Evolutionary conservation across 768 basidiomycete species (phyloP).

Genomic region (Suillus hirtellus): DNA sequence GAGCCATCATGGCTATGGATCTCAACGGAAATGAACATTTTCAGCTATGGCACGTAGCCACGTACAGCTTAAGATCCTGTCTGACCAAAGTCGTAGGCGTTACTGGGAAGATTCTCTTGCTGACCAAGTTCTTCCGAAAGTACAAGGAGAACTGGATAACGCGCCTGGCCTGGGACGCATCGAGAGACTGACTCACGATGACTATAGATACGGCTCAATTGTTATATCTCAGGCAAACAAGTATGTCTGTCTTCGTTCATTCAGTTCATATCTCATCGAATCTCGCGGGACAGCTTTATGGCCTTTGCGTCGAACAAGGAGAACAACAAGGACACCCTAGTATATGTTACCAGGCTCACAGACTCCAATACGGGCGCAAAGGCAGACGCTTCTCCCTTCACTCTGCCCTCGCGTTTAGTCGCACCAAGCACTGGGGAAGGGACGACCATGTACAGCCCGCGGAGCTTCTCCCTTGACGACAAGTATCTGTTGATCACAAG

Average conservation of each 20-base stretch:
- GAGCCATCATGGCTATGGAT: constrained; percentile 41
- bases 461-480: constrained; percentile 40
- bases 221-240: constrained; percentile 38
- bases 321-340: constrained; percentile 38
- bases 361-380: constrained; percentile 34
- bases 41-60: constrained; percentile 38
- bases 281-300: constrained; percentile 31
- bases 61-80: neutral
- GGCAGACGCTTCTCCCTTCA: constrained; percentile 29
- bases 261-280: constrained; percentile 7
- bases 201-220: constrained; percentile 32
- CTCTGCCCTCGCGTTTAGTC: constrained; percentile 34
- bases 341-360: constrained; percentile 34
- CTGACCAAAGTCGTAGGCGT: constrained; percentile 28
- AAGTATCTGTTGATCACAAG: constrained; percentile 37
- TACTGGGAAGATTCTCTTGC: constrained; percentile 42
- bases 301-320: constrained; percentile 44
- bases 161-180: constrained; percentile 40
- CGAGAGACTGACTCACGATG: constrained; percentile 43
- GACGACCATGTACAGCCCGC: constrained; percentile 34
- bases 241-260: constrained; percentile 21
- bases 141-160: constrained; percentile 41
- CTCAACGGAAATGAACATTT: constrained; percentile 41
- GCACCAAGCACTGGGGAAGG: constrained; percentile 33
- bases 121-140: constrained; percentile 29